phyloP scores from a whole-genome alignment of 2,329 filamentous ascomycete species.

The Nothomitra cinnamomea region DNA sequence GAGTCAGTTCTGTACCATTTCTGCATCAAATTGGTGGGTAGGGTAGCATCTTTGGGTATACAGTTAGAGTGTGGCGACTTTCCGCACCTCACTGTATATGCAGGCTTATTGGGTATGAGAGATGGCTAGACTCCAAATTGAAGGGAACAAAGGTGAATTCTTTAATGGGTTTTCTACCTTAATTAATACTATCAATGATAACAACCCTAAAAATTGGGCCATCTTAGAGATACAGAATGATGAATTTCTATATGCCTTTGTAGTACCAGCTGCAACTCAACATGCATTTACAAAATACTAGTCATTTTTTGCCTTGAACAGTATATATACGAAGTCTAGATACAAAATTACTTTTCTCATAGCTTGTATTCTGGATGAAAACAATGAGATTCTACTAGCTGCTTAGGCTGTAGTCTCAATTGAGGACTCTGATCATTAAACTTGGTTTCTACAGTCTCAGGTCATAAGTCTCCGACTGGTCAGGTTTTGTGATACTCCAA shows the following conservation, averaged over 20 bases:
- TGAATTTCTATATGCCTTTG: not conserved
- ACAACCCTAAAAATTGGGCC: not conserved
- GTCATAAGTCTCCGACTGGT: too few species aligned
- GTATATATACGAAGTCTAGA: not conserved
- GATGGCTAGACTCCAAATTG: not conserved
- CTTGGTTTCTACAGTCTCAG: conserved; percentile 2
- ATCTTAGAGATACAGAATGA: not conserved
- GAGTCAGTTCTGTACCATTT: too few species aligned
- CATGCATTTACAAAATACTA: not conserved
- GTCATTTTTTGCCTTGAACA: not conserved
- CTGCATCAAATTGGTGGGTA: too few species aligned
- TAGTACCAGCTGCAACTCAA: not conserved
- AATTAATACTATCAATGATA: not conserved
- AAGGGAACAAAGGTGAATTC: not conserved
- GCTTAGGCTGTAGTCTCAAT: not conserved
- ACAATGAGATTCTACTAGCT: not conserved
- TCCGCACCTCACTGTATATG: too few species aligned
- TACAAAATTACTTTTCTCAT: not conserved
- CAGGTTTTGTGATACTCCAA: too few species aligned
- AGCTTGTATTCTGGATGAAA: not conserved
- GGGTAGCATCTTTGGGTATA: too few species aligned
- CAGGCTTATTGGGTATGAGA: not conserved
- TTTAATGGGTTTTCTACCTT: not conserved
- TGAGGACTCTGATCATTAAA: not conserved
- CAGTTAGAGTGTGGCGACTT: too few species aligned